Evolutionary conservation across 1,139 yeast species (phyloP), one percentile per base, ranked within the genome.

Genomic region (Hyphopichia buzzinii): DNA sequence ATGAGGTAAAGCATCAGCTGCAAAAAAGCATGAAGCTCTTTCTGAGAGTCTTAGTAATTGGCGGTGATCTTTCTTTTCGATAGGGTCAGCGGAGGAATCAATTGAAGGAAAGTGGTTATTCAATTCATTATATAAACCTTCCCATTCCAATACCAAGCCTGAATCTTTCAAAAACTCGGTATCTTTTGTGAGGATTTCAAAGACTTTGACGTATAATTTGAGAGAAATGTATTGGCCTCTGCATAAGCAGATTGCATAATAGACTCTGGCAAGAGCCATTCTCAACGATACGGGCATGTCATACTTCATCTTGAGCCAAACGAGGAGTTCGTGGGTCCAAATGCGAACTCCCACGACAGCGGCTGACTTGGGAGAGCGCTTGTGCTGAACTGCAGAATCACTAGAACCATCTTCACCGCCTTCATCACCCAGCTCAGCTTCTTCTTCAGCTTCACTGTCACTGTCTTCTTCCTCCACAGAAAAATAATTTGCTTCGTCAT

Each of bases 311-410:
- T 77, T 77, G 42, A 89, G 62, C 79, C 96, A 85, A 30, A 85
- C 82, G 39, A 81, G 73, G 44, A 92, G 71, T 55, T 89, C 97
- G 39, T 86, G 82, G 0, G 97, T 85, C 96, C 97, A 90, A 42
- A 85, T 87, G 38, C 84, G 74, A 8, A 87, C 83, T 29, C 83
- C 77, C 8, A 85, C 80, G 4, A 85, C 82, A 0, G 92, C 81
- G 1, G 94, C 85, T 0, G 87, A 79, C 46, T 76, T 73, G 4
- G 84, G 80, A 3, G 82, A 72, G 12, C 79, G 72, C 44, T 80
- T 81, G 41, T 81, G 79, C 39, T 77, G 75, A 33, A 37, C 55
- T 25, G 54, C 57, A 19, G 50, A 51, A 17, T 59, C 62, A 21
- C 57, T 65, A 26, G 69, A 69, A 33, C 62, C 52, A 39, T 57